These are phyloP conservation scores for Arabis alpina DNA, from an alignment of 345 rosid genomes.

Conservation along the genomic window DNA sequence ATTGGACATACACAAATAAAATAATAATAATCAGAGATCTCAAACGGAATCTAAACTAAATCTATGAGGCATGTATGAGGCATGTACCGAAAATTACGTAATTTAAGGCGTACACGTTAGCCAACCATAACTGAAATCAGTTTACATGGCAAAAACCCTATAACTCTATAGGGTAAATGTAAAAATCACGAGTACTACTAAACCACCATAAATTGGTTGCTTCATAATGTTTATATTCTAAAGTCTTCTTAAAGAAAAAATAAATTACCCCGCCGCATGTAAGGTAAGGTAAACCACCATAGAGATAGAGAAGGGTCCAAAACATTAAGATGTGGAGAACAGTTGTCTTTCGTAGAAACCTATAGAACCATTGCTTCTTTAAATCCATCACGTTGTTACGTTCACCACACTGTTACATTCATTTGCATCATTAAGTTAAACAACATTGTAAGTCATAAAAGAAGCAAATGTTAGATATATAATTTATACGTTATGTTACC, in stretches of 20 bases:
- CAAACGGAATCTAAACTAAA: no score
- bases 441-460: not conserved
- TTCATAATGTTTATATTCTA: no score
- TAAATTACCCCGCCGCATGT: conserved; percentile 82
- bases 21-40: no score
- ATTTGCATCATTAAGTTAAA: not conserved
- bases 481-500: conserved; percentile 40
- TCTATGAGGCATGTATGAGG: no score
- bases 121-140: no score
- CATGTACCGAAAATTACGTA: no score
- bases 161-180: no score
- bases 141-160: no score
- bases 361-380: conserved; percentile 75
- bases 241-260: not conserved
- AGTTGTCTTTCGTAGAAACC: conserved; percentile 61
- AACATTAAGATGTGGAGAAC: conserved; percentile 63
- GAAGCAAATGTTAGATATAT: not conserved
- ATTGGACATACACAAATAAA: not conserved
- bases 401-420: conserved; percentile 43
- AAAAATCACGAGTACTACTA: no score
- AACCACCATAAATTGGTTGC: no score
- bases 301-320: conserved; percentile 54
- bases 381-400: conserved; percentile 79
- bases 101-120: no score
- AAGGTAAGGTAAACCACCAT: conserved; percentile 78